phyloP scores from a whole-genome alignment of 768 basidiomycete genomes.

The Lactarius trivialis region DNA sequence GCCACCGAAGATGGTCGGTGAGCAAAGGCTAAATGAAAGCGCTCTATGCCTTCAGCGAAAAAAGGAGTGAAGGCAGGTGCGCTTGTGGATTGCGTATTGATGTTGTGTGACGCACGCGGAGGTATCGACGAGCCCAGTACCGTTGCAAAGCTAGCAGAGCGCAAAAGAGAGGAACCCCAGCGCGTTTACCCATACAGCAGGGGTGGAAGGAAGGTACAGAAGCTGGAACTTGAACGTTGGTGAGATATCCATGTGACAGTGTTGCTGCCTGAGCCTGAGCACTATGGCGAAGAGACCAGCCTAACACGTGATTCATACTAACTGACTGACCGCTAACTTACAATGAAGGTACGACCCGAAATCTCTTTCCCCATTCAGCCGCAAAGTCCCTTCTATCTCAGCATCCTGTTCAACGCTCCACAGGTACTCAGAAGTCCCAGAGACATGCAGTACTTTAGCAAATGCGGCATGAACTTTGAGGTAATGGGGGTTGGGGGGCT shows the following conservation, averaged over 20 bases:
- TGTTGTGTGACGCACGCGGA: not conserved
- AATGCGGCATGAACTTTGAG: no score
- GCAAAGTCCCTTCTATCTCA: no score
- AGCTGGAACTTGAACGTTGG: conserved; percentile 6
- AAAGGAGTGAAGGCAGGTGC: conserved; percentile 7
- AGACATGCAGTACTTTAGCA: no score
- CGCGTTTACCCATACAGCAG: conserved; percentile 8
- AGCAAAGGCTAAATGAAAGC: conserved; percentile 3
- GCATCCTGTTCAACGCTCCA: no score
- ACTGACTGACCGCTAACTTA: no score
- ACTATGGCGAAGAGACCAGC: conserved; percentile 17
- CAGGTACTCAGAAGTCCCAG: no score
- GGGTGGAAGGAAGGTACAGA: not conserved
- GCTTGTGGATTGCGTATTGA: conserved; percentile 6
- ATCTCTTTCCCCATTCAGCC: no score
- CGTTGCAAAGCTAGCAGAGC: conserved; percentile 14
- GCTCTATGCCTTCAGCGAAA: conserved; percentile 1
- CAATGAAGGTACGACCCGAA: no score
- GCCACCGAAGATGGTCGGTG: not conserved
- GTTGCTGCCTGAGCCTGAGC: conserved; percentile 4
- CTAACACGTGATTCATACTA: no score
- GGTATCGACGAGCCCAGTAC: conserved; percentile 14
- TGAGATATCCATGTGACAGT: conserved; percentile 15
- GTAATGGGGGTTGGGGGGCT: no score
- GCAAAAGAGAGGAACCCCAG: conserved; percentile 17